Evolutionary conservation across 1,139 yeast species (phyloP), one percentile per base, ranked within the genome.

Genomic region (Starmera stellimalicola): DNA sequence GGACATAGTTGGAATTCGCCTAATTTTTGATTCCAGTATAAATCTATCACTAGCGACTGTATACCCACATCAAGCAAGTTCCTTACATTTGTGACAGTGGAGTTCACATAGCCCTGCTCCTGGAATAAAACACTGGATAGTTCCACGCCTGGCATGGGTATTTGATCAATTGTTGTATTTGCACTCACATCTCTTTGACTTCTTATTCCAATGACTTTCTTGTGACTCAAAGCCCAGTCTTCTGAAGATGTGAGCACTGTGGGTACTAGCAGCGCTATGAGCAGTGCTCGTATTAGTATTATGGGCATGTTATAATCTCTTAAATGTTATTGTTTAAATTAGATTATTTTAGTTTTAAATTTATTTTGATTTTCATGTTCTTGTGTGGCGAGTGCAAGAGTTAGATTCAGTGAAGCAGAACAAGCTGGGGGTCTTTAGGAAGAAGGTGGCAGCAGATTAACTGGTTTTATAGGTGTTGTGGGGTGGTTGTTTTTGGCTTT

Each of bases 1-100:
- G 91, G 91, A 48, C 94, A 82, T n/a, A 82, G 50, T 45, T 78
- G 83, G 77, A 94, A 78, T 37, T 55, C 59, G 28, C 51, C 44
- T 7, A 62, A 57, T 20, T 55, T 54, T 37, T 70, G 70, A 50
- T 76, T 76, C 72, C 80, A 78, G 54, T 77, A 83, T 14, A 83
- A 45, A 50, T 85, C 93, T 10, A 85, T 36, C 38, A 68, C 59
- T 18, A 79, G 50, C 1, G 69, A 55, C 38, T 70, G 69, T 9
- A 70, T 61, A 0, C 91, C 91, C 3, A 58, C 54, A 29, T 58
- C 54, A 30, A 84, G 49, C 12, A 77, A 40, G 5, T 54, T 44
- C 5, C 44, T 35, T 3, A 81, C 43, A 5, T 53, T 47, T 1
- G 41, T 30, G n/a, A 79, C 41, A 0, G 79, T 54, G 2, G 52